Base-by-base conservation (phyloP, 164 flowering plant genomes). In the Piper longum region DNA sequence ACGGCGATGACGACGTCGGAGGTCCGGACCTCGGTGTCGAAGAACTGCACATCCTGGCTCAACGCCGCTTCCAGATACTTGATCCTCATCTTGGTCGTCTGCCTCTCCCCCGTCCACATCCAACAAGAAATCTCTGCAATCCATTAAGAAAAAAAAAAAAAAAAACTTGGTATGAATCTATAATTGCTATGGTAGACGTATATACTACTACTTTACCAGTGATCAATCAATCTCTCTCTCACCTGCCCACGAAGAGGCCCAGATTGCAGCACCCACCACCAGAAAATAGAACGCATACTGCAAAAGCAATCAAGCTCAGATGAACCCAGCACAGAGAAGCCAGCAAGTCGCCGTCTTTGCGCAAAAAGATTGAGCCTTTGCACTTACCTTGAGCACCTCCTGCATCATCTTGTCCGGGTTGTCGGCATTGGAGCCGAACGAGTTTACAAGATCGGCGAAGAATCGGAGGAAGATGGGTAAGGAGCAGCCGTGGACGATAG, bases 201-300 rank as follows among this genome's bases (percentile, higher is more conserved):
- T 26, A 26, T 26, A 26, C 36, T 26, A 26, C 36, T 0, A 26
- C 36, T 26, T 2, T 26, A 26, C 19, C 59, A 56, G 19, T n/a
- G 4, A 4, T 56, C 26, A 16, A 2, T 12, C 52, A 48, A 2
- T 48, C 3, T 12, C 9, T 5, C 7, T 64, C 64, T 52, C 39
- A 91, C 98, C 98, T 79, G 98, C 96, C 97, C 97, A 93, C n/a
- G 97, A 90, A 70, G 97, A 90, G 14, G 83, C 96, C 95, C 97
- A 90, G 54, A 90, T 90, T 45, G 96, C 95, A 56, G 97, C 97
- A 66, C 99, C 99, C 56, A 93, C 97, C 57, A 88, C 81, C 13
- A 93, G 88, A 77, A 93, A 93, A 80, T 93, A 93, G 67, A 84
- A 82, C 61, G 97, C 96, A 51, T 87, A 93, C 98, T 93, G 88